Conservation (phyloP, 2,329 filamentous ascomycete species). For the Parastagonospora nodorum region DNA sequence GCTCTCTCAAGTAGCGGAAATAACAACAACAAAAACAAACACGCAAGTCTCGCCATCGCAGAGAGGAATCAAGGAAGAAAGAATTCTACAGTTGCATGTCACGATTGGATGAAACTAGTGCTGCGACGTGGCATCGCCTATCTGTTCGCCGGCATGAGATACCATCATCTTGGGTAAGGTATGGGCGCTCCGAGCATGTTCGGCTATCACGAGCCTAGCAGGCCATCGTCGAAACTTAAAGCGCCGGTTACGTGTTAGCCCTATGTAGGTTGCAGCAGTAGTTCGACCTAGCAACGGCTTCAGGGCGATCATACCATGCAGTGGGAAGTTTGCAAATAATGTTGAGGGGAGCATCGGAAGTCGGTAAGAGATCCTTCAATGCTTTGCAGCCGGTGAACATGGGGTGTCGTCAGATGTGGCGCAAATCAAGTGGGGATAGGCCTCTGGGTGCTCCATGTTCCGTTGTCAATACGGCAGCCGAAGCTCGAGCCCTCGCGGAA, state of each 20-base stretch:
- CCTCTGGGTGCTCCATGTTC: neutral
- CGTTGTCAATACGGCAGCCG: neutral
- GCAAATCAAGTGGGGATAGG: neutral
- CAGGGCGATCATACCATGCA: conserved; percentile 9
- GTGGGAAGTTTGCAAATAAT: neutral
- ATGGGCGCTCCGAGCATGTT: neutral
- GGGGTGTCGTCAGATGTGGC: neutral
- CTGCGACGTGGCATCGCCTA: neutral
- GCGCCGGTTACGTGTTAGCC: conserved; percentile 12
- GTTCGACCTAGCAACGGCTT: conserved; percentile 16
- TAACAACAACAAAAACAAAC: too few relatives aligned
- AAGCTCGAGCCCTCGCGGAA: neutral
- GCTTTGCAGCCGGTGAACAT: too few relatives aligned
- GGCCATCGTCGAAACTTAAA: conserved; percentile 6
- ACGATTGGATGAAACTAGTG: neutral
- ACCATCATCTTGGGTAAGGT: neutral
- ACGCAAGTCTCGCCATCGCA: neutral
- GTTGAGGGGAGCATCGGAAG: neutral
- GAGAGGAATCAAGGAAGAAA: neutral
- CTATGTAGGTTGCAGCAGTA: conserved; percentile 20
- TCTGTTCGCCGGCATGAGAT: neutral
- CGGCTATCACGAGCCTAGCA: conserved; percentile 6
- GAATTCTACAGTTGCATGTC: neutral
- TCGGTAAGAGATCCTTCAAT: too few relatives aligned
- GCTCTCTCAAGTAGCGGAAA: too few relatives aligned